Conservation (phyloP, 257 asterid species). For the Solanum pimpinellifolium region DNA sequence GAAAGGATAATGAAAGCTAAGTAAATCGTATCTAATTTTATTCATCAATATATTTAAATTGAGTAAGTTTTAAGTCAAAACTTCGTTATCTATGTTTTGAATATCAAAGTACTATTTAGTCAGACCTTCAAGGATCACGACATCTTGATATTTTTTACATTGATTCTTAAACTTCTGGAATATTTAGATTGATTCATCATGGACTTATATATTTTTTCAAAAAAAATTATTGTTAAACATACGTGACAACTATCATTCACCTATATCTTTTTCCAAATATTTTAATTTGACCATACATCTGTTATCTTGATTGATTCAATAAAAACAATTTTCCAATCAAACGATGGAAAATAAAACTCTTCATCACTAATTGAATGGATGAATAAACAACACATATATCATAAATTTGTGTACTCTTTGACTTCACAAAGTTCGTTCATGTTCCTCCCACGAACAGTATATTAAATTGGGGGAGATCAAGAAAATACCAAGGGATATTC, state of each 20-base stretch:
- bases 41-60: not conserved
- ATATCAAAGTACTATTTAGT: not conserved
- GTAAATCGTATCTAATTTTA: not conserved
- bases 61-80: not conserved
- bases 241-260: not conserved
- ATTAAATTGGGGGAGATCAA: not conserved
- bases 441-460: not conserved
- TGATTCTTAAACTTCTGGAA: not conserved
- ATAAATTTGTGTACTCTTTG: not conserved
- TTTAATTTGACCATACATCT: not conserved
- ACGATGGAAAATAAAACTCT: not conserved
- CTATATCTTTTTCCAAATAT: not conserved
- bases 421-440: not conserved
- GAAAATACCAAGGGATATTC: not conserved
- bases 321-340: not conserved
- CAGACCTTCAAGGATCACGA: not conserved
- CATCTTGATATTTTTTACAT: not conserved
- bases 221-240: not conserved
- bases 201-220: not conserved
- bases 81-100: not conserved
- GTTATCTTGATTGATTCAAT: not conserved
- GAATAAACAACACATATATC: not conserved
- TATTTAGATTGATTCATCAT: not conserved
- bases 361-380: not conserved
- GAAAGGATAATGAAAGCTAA: not conserved